A percentile compares a stretch with the other conserved stretches of the same genome.
These are phyloP conservation scores for Phytophthora fragariae DNA, from an alignment of 352 stramenopile species.

Conservation along the genomic window DNA sequence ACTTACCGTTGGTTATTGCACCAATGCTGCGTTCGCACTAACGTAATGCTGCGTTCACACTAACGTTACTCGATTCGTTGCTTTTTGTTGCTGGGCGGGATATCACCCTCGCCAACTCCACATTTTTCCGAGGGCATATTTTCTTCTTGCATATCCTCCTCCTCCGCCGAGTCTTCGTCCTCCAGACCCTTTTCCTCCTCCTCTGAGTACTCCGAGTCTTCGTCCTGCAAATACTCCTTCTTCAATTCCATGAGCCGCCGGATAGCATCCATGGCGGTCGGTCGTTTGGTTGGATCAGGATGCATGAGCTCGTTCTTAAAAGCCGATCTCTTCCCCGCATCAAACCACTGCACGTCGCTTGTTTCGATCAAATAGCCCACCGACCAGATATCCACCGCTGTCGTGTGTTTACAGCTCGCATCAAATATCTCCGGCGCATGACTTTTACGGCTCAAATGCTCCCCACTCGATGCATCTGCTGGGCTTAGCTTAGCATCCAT, in stretches of 20 bases:
- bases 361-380: background rate
- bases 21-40: too few relatives aligned
- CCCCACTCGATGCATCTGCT: background rate
- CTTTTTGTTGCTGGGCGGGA: too few relatives aligned
- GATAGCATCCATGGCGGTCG: background rate
- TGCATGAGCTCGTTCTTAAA: background rate
- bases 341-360: background rate
- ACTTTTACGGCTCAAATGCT: background rate
- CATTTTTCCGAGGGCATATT: background rate
- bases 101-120: too few relatives aligned
- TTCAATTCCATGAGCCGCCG: background rate
- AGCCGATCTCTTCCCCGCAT: background rate
- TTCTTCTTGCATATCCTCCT: background rate
- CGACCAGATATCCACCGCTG: background rate
- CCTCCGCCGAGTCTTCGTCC: too few relatives aligned
- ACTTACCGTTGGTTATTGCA: too few relatives aligned
- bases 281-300: slow-evolving; percentile 21
- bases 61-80: background rate
- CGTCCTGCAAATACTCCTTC: background rate
- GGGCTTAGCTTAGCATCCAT: background rate
- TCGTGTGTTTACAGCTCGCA: background rate
- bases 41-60: too few relatives aligned
- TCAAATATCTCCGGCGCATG: background rate
- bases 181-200: background rate
- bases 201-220: background rate